Evolutionary conservation across 2,329 filamentous ascomycete species (phyloP).

Genomic region (Helminthosporium solani): DNA sequence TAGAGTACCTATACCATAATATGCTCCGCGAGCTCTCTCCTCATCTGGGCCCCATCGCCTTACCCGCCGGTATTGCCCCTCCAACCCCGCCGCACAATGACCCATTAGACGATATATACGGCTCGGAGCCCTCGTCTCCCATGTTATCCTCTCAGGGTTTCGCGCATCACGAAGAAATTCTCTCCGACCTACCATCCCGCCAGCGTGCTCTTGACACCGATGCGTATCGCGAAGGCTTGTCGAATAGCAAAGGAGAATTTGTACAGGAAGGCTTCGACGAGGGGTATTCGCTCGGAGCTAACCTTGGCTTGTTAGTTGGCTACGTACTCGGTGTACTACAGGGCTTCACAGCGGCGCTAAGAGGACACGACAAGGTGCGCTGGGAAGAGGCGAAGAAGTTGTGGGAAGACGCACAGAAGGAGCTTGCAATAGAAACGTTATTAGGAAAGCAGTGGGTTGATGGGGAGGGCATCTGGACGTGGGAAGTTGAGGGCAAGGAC

Average conservation of each 20-base stretch:
- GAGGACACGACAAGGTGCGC: constrained; percentile 24
- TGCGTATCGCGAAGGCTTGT: constrained; percentile 87
- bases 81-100: constrained; percentile 37
- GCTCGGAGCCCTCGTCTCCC: constrained; percentile 46
- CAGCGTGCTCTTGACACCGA: constrained; percentile 76
- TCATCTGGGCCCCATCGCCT: constrained; percentile 24
- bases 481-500: constrained; percentile 49
- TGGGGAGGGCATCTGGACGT: constrained; percentile 71
- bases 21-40: constrained; percentile 29
- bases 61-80: constrained; percentile 32
- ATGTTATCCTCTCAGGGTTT: constrained; percentile 9
- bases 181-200: constrained; percentile 72
- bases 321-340: constrained; percentile 76
- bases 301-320: constrained; percentile 73
- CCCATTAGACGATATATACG: constrained; percentile 50
- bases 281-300: constrained; percentile 80
- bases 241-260: constrained; percentile 69
- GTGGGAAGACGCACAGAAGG: constrained; percentile 52
- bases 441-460: constrained; percentile 69
- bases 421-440: constrained; percentile 62
- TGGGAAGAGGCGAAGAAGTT: constrained; percentile 30
- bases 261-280: constrained; percentile 91
- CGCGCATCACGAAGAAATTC: constrained; percentile 44
- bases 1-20: background rate
- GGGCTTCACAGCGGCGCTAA: constrained; percentile 60